Evolutionary conservation across 768 basidiomycete genomes (phyloP).

Genomic region (Podaxis sp.): DNA sequence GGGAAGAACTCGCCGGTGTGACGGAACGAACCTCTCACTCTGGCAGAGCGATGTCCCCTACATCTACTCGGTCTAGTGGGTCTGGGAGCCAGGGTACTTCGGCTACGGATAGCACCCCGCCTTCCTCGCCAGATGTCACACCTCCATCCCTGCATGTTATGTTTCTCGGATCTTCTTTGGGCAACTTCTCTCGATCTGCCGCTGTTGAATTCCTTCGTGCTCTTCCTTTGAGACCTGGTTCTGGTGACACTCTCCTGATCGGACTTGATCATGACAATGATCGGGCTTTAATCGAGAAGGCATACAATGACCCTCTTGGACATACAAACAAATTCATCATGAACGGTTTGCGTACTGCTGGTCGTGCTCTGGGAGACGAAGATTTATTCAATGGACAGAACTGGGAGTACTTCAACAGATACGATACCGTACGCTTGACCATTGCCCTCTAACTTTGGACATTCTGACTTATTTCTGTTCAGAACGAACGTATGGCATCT

Average conservation of each 20-base stretch:
- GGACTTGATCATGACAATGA: conserved; percentile 88
- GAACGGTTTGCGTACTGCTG: conserved; percentile 75
- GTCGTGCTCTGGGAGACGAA: conserved; percentile 64
- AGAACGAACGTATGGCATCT: conserved; percentile 25
- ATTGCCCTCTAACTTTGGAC: not conserved
- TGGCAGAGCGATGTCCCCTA: conserved; percentile 31
- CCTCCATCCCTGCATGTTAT: conserved; percentile 69
- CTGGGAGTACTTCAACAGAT: conserved; percentile 74
- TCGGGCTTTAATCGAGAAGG: conserved; percentile 65
- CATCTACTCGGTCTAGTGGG: conserved; percentile 15
- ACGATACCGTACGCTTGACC: conserved; percentile 33
- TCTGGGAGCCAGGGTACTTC: conserved; percentile 16
- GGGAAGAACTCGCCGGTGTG: not conserved
- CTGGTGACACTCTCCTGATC: conserved; percentile 79
- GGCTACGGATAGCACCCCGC: conserved; percentile 20
- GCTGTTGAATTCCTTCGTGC: conserved; percentile 71
- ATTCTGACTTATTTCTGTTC: conserved; percentile 1
- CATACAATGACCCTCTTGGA: conserved; percentile 82
- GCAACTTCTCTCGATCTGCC: conserved; percentile 77
- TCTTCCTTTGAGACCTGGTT: conserved; percentile 70
- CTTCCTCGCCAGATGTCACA: conserved; percentile 44
- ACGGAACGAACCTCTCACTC: not conserved
- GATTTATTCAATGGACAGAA: conserved; percentile 56
- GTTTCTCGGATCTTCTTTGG: conserved; percentile 89
- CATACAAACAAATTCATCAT: conserved; percentile 75